phyloP scores from a whole-genome alignment of 129 eudicot species.

The Artemisia annua region DNA sequence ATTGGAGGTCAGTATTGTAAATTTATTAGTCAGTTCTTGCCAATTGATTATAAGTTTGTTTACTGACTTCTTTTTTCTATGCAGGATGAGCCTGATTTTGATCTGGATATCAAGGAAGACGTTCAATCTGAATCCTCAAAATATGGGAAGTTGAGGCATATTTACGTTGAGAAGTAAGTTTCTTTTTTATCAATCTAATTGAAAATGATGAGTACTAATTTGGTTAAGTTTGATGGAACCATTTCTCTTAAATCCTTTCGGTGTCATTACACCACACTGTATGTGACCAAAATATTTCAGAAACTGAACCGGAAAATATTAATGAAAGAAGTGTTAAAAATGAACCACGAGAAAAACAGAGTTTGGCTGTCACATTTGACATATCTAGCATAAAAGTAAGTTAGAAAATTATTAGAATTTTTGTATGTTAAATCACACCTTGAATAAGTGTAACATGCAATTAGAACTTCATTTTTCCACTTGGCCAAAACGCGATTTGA shows the following conservation, averaged over 20 bases:
- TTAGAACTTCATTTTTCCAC: neutral
- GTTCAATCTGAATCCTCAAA: constrained; percentile 76
- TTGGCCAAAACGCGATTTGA: neutral
- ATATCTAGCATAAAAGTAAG: neutral
- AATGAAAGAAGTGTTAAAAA: neutral
- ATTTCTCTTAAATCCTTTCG: neutral
- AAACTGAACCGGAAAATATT: neutral
- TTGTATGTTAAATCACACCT: neutral
- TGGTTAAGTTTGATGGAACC: neutral
- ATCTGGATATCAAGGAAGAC: constrained; percentile 79
- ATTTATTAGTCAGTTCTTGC: constrained; percentile 7
- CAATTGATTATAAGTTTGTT: constrained; percentile 3
- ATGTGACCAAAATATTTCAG: neutral
- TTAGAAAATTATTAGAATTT: neutral
- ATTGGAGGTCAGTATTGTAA: constrained; percentile 56
- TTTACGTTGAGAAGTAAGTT: constrained; percentile 73
- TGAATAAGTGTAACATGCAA: neutral
- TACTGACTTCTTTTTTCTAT: constrained; percentile 3
- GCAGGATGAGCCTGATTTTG: constrained; percentile 83
- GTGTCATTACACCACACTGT: neutral
- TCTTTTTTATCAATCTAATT: neutral
- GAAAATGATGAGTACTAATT: neutral
- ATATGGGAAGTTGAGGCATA: constrained; percentile 66
- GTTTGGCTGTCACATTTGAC: neutral
- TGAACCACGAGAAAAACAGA: neutral